Evolutionary conservation across 2,329 filamentous ascomycete genomes (phyloP).

Genomic region (Aspergillus eucalypticola): DNA sequence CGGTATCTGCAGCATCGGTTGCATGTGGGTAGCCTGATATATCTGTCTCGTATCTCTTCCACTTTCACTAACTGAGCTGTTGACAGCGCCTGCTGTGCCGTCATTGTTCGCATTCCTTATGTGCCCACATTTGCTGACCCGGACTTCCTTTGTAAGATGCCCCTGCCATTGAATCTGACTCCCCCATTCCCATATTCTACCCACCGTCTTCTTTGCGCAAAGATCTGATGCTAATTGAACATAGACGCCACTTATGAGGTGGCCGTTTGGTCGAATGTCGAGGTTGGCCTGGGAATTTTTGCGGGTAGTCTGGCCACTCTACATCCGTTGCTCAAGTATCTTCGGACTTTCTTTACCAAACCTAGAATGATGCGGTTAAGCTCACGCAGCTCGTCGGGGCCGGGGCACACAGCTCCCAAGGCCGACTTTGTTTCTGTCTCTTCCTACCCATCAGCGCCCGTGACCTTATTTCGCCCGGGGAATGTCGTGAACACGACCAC

Average conservation of each 20-base stretch:
- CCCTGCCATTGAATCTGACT: not conserved
- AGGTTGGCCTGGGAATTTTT: constrained; percentile 1
- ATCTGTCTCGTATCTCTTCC: too few species aligned
- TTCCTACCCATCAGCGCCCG: not conserved
- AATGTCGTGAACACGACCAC: not conserved
- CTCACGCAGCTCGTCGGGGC: not conserved
- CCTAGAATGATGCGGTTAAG: not conserved
- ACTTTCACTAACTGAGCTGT: not conserved
- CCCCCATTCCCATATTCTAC: too few species aligned
- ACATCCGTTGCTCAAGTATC: not conserved
- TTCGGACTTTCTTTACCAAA: not conserved
- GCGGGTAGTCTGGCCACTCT: constrained; percentile 1
- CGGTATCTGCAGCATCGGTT: not conserved
- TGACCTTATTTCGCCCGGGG: not conserved
- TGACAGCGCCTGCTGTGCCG: not conserved
- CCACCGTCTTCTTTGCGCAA: too few species aligned
- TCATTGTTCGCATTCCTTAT: constrained; percentile 6
- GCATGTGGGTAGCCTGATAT: not conserved
- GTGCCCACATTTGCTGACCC: not conserved
- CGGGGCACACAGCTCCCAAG: not conserved
- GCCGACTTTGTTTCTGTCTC: not conserved
- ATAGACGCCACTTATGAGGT: not conserved
- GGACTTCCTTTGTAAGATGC: not conserved
- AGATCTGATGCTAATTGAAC: not conserved
- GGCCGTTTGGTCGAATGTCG: not conserved